A percentile compares a stretch with the other conserved stretches of the same genome.
These are phyloP conservation scores for Cenchrus fungigraminus DNA, from an alignment of 176 grass and related monocot genomes.

Conservation along the genomic window DNA sequence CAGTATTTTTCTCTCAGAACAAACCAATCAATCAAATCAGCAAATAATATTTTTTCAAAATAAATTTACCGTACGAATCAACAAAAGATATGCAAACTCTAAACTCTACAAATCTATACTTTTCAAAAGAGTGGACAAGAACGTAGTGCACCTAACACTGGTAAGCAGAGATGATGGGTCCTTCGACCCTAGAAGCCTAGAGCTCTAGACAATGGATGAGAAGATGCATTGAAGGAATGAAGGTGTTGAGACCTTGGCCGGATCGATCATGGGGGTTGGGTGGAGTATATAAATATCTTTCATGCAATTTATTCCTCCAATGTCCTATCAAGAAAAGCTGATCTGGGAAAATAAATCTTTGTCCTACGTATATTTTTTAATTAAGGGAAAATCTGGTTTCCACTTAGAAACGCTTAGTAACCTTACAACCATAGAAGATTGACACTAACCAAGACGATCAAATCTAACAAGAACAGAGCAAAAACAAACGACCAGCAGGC, in stretches of 20 bases:
- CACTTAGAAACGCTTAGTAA: no score
- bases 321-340: not conserved
- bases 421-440: no score
- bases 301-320: not conserved
- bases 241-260: not conserved
- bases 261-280: conserved; percentile 20
- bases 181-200: not conserved
- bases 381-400: no score
- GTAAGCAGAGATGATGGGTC: not conserved
- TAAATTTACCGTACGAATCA: no score
- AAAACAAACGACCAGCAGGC: no score
- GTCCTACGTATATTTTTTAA: no score
- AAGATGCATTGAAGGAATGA: conserved; percentile 30
- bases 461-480: no score
- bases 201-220: conserved; percentile 11
- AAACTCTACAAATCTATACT: not conserved
- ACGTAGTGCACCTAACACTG: not conserved
- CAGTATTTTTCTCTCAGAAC: no score
- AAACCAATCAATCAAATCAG: no score
- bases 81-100: not conserved
- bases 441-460: no score
- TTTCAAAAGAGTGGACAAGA: not conserved
- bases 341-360: not conserved
- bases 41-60: no score
- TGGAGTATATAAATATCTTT: not conserved